Conservation (phyloP, 2,329 filamentous ascomycete species). For the Cladosporium sp. region DNA sequence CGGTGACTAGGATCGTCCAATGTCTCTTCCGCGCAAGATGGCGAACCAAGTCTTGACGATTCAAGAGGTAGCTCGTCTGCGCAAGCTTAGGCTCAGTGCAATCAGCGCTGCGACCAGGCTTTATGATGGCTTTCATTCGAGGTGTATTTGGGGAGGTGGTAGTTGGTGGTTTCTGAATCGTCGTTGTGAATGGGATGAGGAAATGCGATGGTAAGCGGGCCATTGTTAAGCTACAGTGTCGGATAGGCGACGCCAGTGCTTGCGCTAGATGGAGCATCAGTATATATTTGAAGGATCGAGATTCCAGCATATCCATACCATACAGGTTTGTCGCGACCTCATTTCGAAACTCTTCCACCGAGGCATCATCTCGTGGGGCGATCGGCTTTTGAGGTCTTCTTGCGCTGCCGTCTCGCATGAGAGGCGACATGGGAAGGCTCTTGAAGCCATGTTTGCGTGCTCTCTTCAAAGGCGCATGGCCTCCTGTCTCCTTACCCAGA, state of each 20-base stretch:
- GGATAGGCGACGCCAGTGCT: conserved; percentile 58
- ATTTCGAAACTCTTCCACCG: conserved; percentile 50
- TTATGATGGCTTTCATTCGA: not conserved
- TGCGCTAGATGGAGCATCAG: conserved; percentile 44
- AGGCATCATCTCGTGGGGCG: conserved; percentile 29
- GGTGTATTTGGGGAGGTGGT: conserved; percentile 44
- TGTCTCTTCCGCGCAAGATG: conserved; percentile 36
- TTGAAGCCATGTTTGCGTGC: conserved; percentile 31
- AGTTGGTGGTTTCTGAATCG: conserved; percentile 37
- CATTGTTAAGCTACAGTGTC: conserved; percentile 51
- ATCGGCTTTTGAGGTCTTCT: conserved; percentile 21
- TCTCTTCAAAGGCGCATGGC: conserved; percentile 32
- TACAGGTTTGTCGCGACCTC: conserved; percentile 61
- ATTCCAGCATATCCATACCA: conserved; percentile 42
- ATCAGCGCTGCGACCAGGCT: conserved; percentile 50
- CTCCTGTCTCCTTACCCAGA: conserved; percentile 13
- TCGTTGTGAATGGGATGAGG: conserved; percentile 57
- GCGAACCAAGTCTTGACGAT: conserved; percentile 19
- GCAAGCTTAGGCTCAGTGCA: conserved; percentile 36
- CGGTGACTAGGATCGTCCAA: conserved; percentile 13
- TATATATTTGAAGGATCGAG: not conserved
- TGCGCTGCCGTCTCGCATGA: conserved; percentile 41
- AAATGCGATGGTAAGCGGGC: conserved; percentile 56
- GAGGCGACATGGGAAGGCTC: conserved; percentile 44
- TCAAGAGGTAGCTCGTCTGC: conserved; percentile 21